Evolutionary conservation across 2,329 filamentous ascomycete species (phyloP).

Genomic region (Trichoderma sp.): DNA sequence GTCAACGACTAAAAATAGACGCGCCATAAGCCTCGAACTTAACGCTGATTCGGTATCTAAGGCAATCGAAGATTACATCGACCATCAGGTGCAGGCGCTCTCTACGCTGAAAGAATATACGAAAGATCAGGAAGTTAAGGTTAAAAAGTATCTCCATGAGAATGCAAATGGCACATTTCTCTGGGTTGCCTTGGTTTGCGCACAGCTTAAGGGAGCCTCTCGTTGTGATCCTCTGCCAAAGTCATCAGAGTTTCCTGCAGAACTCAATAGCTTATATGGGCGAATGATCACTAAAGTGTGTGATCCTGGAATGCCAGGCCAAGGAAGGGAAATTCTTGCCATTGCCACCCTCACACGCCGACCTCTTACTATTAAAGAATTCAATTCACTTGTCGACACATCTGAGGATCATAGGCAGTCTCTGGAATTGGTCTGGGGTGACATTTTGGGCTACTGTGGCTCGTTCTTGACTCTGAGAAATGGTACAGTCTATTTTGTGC

Average conservation of each 20-base stretch:
- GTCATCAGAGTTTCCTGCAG: background rate
- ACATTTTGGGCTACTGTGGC: background rate
- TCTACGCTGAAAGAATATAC: background rate
- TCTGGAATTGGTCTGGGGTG: background rate
- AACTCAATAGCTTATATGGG: background rate
- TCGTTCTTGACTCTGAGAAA: background rate
- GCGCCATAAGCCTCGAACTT: background rate
- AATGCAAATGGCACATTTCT: background rate
- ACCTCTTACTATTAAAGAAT: background rate
- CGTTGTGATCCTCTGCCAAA: background rate
- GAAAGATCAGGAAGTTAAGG: background rate
- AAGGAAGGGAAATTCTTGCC: background rate
- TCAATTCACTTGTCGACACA: background rate
- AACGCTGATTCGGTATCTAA: background rate
- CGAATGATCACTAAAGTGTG: background rate
- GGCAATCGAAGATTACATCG: background rate
- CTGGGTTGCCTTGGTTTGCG: background rate
- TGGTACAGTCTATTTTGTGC: background rate
- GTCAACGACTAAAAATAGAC: background rate
- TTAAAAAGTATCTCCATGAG: background rate
- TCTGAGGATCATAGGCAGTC: background rate
- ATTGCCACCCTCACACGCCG: background rate
- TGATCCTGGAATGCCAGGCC: rapidly evolving
- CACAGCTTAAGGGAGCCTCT: background rate
- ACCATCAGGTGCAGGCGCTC: background rate